A percentile compares a stretch with the other conserved stretches of the same genome.
These are phyloP conservation scores for Phtheirospermum japonicum DNA, from an alignment of 257 asterid species.

Conservation along the genomic window DNA sequence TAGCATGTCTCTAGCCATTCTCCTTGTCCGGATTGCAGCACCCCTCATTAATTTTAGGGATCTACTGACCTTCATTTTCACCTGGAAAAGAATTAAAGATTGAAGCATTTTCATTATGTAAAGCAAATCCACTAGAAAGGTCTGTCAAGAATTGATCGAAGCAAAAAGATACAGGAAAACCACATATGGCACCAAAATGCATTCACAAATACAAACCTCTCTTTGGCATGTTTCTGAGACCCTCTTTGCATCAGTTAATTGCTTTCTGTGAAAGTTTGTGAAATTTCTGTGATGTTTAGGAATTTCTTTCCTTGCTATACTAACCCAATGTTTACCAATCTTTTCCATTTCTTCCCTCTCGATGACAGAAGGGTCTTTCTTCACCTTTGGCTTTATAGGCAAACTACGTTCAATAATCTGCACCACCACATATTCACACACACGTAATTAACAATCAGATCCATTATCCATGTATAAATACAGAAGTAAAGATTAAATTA, in stretches of 20 bases:
- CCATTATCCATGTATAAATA: constrained; percentile 6
- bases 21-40: constrained; percentile 84
- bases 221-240: constrained; percentile 88
- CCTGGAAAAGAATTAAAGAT: constrained; percentile 49
- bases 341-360: constrained; percentile 92
- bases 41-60: constrained; percentile 87
- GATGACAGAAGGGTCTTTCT: constrained; percentile 78
- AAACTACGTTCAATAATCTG: constrained; percentile 94
- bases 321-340: constrained; percentile 72
- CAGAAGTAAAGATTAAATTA: too few species aligned
- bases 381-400: constrained; percentile 72
- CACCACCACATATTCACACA: constrained; percentile 36
- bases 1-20: constrained; percentile 90
- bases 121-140: constrained; percentile 20
- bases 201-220: constrained; percentile 55
- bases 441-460: constrained; percentile 23
- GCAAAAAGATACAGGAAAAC: constrained; percentile 17
- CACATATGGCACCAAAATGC: background rate
- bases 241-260: constrained; percentile 84
- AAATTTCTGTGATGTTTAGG: constrained; percentile 85
- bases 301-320: constrained; percentile 83
- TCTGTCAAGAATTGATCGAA: constrained; percentile 11
- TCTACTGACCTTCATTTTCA: constrained; percentile 86
- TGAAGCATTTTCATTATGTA: constrained; percentile 14
- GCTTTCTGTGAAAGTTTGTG: constrained; percentile 69